These are phyloP conservation scores for Vishniacozyma victoriae DNA, from an alignment of 768 basidiomycete genomes.

Conservation along the genomic window DNA sequence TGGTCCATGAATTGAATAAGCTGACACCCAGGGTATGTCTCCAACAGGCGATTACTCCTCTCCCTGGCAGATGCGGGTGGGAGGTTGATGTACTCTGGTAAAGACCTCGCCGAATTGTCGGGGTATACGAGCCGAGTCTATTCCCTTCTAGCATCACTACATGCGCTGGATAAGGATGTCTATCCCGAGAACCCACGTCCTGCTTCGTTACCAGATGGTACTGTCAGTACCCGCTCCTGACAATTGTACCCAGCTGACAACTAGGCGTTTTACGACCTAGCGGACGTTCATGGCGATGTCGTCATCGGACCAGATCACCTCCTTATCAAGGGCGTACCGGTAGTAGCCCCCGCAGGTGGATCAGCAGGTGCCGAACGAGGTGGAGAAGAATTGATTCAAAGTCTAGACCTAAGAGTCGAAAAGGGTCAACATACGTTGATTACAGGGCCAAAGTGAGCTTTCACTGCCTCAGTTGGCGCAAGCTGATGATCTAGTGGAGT, in stretches of 20 bases:
- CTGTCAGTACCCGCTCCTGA: constrained; percentile 35
- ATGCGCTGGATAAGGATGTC: constrained; percentile 55
- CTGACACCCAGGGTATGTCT: constrained; percentile 66
- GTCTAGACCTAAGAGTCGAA: constrained; percentile 60
- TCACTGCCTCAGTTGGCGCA: not conserved
- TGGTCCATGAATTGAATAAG: constrained; percentile 2
- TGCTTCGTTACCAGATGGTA: constrained; percentile 44
- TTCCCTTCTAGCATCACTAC: constrained; percentile 75
- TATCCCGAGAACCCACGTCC: constrained; percentile 52
- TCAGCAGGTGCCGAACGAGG: constrained; percentile 46
- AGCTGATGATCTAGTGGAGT: constrained; percentile 60
- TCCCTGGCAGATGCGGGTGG: constrained; percentile 97
- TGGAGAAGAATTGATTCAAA: constrained; percentile 59
- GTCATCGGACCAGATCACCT: constrained; percentile 57
- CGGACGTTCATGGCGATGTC: constrained; percentile 56
- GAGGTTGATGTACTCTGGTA: constrained; percentile 92
- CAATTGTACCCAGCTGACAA: not conserved
- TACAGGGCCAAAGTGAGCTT: constrained; percentile 60
- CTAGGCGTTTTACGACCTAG: constrained; percentile 57
- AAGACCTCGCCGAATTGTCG: constrained; percentile 89
- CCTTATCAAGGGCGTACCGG: constrained; percentile 46
- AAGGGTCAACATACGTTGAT: constrained; percentile 84
- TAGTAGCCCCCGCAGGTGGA: constrained; percentile 50
- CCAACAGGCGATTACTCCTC: constrained; percentile 79
- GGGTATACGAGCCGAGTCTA: constrained; percentile 88